A percentile compares a stretch with the other conserved stretches of the same genome.
phyloP scores from a whole-genome alignment of 768 basidiomycete species.

The Boletus eberwhitei region DNA sequence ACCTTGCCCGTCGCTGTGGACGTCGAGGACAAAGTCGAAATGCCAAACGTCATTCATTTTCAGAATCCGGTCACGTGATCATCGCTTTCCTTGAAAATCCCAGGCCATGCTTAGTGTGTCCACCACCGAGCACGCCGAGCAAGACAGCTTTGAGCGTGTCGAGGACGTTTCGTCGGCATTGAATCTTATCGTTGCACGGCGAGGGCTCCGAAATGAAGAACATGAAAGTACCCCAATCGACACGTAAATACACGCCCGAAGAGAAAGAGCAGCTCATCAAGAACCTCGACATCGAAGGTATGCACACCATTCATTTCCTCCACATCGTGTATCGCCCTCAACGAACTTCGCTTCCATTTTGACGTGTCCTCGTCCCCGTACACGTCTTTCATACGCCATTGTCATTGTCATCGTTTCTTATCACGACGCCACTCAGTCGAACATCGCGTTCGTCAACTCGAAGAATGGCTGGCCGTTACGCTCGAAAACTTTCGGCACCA shows the following conservation, averaged over 20 bases:
- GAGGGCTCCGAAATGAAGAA: background rate
- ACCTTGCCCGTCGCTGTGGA: background rate
- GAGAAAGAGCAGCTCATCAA: constrained; percentile 73
- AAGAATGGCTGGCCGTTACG: constrained; percentile 69
- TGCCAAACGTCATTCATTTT: too few relatives aligned
- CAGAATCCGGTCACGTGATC: constrained; percentile 12
- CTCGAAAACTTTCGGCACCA: constrained; percentile 73
- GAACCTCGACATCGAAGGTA: constrained; percentile 82
- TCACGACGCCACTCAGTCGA: constrained; percentile 45
- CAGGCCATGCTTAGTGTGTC: background rate
- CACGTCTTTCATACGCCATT: too few relatives aligned
- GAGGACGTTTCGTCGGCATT: background rate
- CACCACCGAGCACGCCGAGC: background rate
- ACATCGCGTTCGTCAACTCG: constrained; percentile 70
- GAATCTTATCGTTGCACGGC: background rate
- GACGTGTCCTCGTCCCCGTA: too few relatives aligned
- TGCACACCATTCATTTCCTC: constrained; percentile 2
- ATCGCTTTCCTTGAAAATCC: background rate
- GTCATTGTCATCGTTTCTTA: background rate
- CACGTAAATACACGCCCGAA: constrained; percentile 50
- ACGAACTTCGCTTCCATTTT: too few relatives aligned
- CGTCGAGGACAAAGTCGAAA: background rate
- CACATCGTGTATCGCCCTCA: background rate
- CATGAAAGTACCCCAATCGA: constrained; percentile 23
- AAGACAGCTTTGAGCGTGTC: background rate